phyloP scores from a whole-genome alignment of 805 yeast genomes.

The Tetrapisispora fleetii region DNA sequence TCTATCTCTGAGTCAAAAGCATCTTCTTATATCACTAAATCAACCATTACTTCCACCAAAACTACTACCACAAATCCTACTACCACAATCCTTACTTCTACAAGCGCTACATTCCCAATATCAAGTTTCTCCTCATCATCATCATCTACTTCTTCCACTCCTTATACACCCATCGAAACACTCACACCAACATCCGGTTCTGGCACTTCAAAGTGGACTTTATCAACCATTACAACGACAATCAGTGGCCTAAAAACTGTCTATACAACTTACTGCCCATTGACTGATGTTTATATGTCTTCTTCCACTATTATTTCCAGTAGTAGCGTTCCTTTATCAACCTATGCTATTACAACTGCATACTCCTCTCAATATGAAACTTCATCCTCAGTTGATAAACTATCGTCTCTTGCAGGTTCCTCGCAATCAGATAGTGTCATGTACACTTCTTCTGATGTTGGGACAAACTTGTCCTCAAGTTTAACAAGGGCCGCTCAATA shows the following conservation, averaged over 20 bases:
- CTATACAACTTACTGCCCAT: slow-evolving; percentile 36
- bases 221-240: slow-evolving; percentile 28
- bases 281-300: slow-evolving; percentile 7
- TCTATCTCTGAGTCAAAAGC: not conserved
- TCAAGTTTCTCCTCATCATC: not conserved
- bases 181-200: not conserved
- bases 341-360: not conserved
- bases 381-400: not conserved
- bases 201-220: slow-evolving; percentile 6
- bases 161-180: not conserved
- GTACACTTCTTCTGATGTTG: too few species aligned
- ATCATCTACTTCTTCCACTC: not conserved
- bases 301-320: not conserved
- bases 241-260: slow-evolving; percentile 26
- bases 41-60: not conserved
- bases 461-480: not conserved
- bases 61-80: not conserved
- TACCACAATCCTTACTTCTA: not conserved
- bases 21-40: not conserved
- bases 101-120: not conserved
- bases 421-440: not conserved
- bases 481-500: not conserved
- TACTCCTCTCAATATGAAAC: not conserved
- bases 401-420: not conserved
- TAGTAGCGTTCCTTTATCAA: not conserved